Percentiles rank a stretch among this genome's conserved stretches.
Conservation (phyloP, 495 filamentous ascomycete species). For the Sporormia fimetaria region DNA sequence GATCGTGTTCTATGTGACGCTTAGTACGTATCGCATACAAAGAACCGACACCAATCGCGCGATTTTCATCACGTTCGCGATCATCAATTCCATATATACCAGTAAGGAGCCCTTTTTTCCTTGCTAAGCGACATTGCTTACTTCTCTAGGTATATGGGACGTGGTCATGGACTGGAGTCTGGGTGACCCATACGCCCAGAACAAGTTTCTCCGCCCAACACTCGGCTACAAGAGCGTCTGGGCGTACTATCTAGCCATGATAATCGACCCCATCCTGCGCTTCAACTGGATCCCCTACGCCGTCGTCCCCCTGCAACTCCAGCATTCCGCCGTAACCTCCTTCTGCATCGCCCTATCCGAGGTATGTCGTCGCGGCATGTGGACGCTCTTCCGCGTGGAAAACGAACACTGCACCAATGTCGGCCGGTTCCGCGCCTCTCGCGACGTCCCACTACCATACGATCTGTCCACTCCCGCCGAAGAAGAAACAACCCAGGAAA, state of each 20-base stretch:
- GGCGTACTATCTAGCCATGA: constrained; percentile 77
- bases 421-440: constrained; percentile 65
- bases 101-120: constrained; percentile 39
- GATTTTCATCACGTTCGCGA: constrained; percentile 66
- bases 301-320: constrained; percentile 62
- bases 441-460: constrained; percentile 76
- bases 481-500: constrained; percentile 3
- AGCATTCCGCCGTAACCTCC: constrained; percentile 66
- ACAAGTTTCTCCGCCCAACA: constrained; percentile 65
- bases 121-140: neutral
- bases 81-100: constrained; percentile 70
- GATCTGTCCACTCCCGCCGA: constrained; percentile 41
- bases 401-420: constrained; percentile 94
- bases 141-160: constrained; percentile 60
- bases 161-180: constrained; percentile 93
- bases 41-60: constrained; percentile 43
- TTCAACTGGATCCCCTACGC: constrained; percentile 95
- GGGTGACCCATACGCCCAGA: constrained; percentile 57
- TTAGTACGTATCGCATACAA: constrained; percentile 75
- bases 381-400: constrained; percentile 87
- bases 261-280: constrained; percentile 74
- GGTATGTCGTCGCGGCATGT: constrained; percentile 70
- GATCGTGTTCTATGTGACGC: constrained; percentile 61
- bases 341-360: constrained; percentile 70
- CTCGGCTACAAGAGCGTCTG: constrained; percentile 63